phyloP scores from a whole-genome alignment of 257 asterid genomes.

The Gardenia jasminoides region DNA sequence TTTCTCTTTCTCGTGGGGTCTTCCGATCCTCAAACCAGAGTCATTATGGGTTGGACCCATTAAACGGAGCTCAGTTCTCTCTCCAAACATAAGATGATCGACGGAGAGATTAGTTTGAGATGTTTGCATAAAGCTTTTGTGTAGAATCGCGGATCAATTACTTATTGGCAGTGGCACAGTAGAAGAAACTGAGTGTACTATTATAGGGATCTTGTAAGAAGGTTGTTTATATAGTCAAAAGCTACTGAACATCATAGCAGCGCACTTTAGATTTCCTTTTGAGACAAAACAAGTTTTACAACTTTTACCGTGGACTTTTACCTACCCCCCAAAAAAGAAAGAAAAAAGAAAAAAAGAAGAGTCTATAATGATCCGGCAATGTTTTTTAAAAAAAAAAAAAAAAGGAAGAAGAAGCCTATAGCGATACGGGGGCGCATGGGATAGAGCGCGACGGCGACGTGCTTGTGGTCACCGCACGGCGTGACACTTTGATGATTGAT shows the following conservation, averaged over 20 bases:
- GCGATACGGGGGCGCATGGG: no score
- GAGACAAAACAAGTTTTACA: no score
- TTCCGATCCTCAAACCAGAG: background rate
- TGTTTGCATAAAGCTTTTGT: background rate
- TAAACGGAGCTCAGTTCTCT: background rate
- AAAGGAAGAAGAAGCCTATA: no score
- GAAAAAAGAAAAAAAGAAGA: no score
- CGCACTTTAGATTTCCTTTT: background rate
- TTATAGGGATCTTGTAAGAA: background rate
- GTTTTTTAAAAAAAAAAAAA: no score
- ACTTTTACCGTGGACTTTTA: no score
- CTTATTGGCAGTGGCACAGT: background rate
- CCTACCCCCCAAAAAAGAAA: no score
- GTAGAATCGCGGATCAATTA: background rate
- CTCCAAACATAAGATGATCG: background rate
- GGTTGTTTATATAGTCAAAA: background rate
- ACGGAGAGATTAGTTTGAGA: background rate
- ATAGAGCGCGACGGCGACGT: no score
- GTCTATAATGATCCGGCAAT: no score
- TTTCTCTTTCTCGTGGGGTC: background rate
- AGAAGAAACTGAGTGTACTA: background rate
- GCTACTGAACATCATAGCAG: background rate
- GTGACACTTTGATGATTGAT: background rate
- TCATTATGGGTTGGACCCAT: background rate
- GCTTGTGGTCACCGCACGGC: background rate